These are phyloP conservation scores for Boletus subcaerulescens DNA, from an alignment of 768 basidiomycete genomes.

Conservation along the genomic window DNA sequence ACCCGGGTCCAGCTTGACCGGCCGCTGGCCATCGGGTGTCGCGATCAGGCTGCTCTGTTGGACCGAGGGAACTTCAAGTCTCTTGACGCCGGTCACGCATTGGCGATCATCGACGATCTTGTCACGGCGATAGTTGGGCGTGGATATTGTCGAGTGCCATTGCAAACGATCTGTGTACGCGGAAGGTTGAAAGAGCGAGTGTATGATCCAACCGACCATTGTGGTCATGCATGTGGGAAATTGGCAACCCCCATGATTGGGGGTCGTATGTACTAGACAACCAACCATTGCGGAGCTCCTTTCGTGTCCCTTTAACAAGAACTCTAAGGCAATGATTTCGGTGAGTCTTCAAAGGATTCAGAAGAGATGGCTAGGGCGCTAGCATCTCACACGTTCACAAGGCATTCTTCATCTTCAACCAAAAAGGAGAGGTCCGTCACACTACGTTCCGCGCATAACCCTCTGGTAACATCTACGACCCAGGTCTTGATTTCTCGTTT, in stretches of 20 bases:
- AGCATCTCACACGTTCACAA: conserved; percentile 31
- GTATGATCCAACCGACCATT: not conserved
- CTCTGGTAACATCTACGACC: not conserved
- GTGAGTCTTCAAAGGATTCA: conserved; percentile 30
- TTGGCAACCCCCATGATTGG: not conserved
- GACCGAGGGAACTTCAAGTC: conserved; percentile 37
- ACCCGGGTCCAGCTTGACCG: conserved; percentile 28
- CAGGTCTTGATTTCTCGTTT: conserved; percentile 95
- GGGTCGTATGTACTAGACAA: not conserved
- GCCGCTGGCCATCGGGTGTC: conserved; percentile 7
- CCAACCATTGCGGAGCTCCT: not conserved
- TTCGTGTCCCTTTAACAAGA: not conserved
- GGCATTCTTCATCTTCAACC: conserved; percentile 99
- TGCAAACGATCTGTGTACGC: not conserved
- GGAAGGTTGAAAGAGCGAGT: not conserved
- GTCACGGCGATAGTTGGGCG: no score
- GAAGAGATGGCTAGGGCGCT: not conserved
- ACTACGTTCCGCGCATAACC: not conserved
- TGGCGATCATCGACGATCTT: no score
- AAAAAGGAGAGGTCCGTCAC: conserved; percentile 90
- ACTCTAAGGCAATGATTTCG: conserved; percentile 41
- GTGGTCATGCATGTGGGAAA: no score
- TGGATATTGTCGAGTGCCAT: no score
- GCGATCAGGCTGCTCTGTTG: conserved; percentile 16
- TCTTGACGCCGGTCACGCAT: no score